These are phyloP conservation scores for Naganishia sp. DNA, from an alignment of 1,284 basidiomycete species.

Conservation along the genomic window DNA sequence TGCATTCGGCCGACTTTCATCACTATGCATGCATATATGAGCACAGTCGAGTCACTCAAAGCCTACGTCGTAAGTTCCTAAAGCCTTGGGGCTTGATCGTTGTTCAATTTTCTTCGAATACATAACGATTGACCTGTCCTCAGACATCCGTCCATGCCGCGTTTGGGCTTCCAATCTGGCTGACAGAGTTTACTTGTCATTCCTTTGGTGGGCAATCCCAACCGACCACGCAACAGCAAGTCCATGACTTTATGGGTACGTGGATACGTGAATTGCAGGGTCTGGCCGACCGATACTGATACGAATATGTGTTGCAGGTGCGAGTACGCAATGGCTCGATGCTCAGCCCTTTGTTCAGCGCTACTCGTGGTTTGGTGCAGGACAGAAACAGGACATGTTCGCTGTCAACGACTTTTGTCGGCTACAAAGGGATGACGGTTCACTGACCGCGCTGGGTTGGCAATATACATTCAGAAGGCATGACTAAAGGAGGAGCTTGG, in stretches of 20 bases:
- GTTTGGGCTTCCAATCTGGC: slow-evolving; percentile 5
- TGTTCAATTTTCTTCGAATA: no score
- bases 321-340: slow-evolving; percentile 21
- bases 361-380: slow-evolving; percentile 34
- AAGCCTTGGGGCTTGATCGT: no score
- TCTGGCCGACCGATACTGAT: not conserved
- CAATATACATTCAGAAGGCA: slow-evolving; percentile 29
- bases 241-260: slow-evolving; percentile 32
- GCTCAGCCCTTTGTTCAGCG: slow-evolving; percentile 16
- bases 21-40: slow-evolving; percentile 19
- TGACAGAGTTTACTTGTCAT: slow-evolving; percentile 25
- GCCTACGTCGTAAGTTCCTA: slow-evolving; percentile 17
- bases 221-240: slow-evolving; percentile 23
- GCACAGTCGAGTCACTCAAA: not conserved
- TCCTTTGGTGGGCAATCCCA: slow-evolving; percentile 13
- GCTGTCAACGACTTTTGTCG: slow-evolving; percentile 28
- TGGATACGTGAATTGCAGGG: not conserved
- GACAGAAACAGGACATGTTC: not conserved
- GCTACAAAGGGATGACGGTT: slow-evolving; percentile 27
- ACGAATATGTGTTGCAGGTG: not conserved
- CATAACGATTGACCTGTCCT: no score
- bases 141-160: not conserved
- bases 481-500: not conserved
- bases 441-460: slow-evolving; percentile 23
- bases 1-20: slow-evolving; percentile 26